Evolutionary conservation across 2,329 filamentous ascomycete species (phyloP).

Genomic region (Fusarium liriodendri): DNA sequence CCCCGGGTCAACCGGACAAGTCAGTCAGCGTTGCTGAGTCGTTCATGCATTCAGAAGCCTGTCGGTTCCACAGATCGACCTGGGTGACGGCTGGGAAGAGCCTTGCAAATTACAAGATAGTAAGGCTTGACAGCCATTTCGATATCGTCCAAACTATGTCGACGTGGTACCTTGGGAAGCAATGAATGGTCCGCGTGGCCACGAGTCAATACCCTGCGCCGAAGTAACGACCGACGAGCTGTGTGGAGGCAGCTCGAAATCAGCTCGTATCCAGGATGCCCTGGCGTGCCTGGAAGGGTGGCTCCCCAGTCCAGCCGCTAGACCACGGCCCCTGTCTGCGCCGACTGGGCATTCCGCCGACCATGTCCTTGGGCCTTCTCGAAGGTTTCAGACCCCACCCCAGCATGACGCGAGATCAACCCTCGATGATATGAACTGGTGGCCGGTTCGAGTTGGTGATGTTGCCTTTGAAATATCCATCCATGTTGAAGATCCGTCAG

Average conservation of each 20-base stretch:
- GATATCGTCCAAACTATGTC: constrained; percentile 13
- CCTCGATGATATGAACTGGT: constrained; percentile 40
- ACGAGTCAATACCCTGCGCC: constrained; percentile 40
- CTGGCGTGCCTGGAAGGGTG: not conserved
- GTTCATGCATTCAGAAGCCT: constrained; percentile 41
- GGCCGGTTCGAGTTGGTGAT: constrained; percentile 29
- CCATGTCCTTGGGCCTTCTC: constrained; percentile 47
- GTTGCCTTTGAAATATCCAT: constrained; percentile 30
- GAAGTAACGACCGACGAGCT: constrained; percentile 32
- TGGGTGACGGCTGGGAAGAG: constrained; percentile 18
- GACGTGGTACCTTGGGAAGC: constrained; percentile 22
- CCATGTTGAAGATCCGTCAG: constrained; percentile 41
- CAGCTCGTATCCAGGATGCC: constrained; percentile 37
- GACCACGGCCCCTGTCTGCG: constrained; percentile 31
- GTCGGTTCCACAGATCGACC: constrained; percentile 32
- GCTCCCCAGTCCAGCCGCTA: constrained; percentile 31
- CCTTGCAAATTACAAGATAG: constrained; percentile 23
- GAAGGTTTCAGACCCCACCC: constrained; percentile 44
- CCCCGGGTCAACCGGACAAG: constrained; percentile 25
- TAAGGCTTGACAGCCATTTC: constrained; percentile 24
- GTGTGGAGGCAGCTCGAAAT: constrained; percentile 37
- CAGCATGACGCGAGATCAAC: constrained; percentile 44
- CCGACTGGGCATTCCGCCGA: constrained; percentile 43
- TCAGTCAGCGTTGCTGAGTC: constrained; percentile 8
- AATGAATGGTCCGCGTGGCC: constrained; percentile 36